Evolutionary conservation across 2,329 filamentous ascomycete species (phyloP), one percentile per base, ranked within the genome.

Genomic region (Ophiostoma perfectum): DNA sequence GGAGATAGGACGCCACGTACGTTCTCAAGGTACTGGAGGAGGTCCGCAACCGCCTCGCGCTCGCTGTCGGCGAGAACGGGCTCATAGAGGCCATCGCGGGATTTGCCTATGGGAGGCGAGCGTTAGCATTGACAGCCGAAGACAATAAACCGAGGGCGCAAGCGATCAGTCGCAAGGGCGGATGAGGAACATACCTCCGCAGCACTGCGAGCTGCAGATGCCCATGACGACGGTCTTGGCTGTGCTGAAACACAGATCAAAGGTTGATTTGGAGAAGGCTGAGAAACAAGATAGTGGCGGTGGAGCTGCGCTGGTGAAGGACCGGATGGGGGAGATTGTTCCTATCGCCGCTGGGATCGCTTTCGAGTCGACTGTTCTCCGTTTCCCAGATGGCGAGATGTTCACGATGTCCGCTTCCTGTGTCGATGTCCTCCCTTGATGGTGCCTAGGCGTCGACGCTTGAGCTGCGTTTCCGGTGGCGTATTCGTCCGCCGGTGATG

Each of bases 1-100:
- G 11, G 52, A 8, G 42, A 42, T 12, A 9, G 12, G 55, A 64
- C n/a, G 62, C 67, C 41, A 81, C 86, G 72, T 82, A 98, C 95
- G 78, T 98, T 97, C 81, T 99, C 95, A 73, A 99, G 88, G 78
- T 96, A 98, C 78, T 94, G 91, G 18, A 99, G 84, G 70, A 99
- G 84, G 78, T 99, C 95, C 73, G 95, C 93, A 68, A 99, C 95
- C 68, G 95, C 95, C 82, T 98, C 95, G 75, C 95, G 88, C 81
- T 99, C 95, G 81, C 91, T 96, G 77, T 99, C 95, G 75, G 93
- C 93, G 71, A 99, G 86, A 68, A 95, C 91, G 66, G 90, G 90
- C 78, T 95, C 91, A 78, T 94, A 93, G 72, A 92, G 84, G 73
- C 88, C 89, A 84, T 94, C 91, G 79, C 89, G 89, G 79, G 90